Percentiles rank a stretch among this genome's conserved stretches.
These are phyloP conservation scores for Halenospora varia DNA, from an alignment of 495 filamentous ascomycete species.

Conservation along the genomic window DNA sequence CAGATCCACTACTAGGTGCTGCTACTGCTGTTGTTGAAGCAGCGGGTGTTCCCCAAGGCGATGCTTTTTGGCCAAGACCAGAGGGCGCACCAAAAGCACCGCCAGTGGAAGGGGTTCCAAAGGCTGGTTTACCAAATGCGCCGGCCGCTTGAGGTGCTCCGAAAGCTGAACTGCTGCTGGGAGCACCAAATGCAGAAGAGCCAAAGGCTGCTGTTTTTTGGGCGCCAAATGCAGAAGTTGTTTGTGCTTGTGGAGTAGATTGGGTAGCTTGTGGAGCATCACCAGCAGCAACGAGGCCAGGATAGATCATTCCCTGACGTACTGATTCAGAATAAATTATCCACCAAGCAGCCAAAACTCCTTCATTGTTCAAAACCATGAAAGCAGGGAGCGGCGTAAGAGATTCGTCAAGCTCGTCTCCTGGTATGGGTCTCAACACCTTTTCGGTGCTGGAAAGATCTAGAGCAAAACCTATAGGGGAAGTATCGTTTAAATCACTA, in stretches of 20 bases:
- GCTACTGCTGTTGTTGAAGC: slow-evolving; percentile 1
- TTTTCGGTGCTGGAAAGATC: slow-evolving; percentile 81
- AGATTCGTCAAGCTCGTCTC: slow-evolving; percentile 72
- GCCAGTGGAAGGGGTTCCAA: slow-evolving; percentile 11
- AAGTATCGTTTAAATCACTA: slow-evolving; percentile 61
- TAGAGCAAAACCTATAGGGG: slow-evolving; percentile 72
- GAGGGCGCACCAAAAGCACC: slow-evolving; percentile 39
- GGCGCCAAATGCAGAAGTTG: slow-evolving; percentile 30
- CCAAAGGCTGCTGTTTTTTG: slow-evolving; percentile 38
- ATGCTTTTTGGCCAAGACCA: slow-evolving; percentile 26
- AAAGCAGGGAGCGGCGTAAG: slow-evolving; percentile 80
- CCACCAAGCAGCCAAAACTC: slow-evolving; percentile 84
- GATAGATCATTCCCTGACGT: slow-evolving; percentile 64
- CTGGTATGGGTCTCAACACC: slow-evolving; percentile 71
- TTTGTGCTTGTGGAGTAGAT: slow-evolving; percentile 32
- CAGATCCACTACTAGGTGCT: slow-evolving; percentile 14
- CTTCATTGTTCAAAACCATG: slow-evolving; percentile 85
- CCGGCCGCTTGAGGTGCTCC: too few relatives aligned
- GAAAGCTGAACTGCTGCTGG: slow-evolving; percentile 25
- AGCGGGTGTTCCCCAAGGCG: slow-evolving; percentile 25
- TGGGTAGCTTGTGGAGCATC: slow-evolving; percentile 27
- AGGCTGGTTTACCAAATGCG: slow-evolving; percentile 22
- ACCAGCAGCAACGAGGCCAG: slow-evolving; percentile 54
- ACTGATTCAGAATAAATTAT: slow-evolving; percentile 86
- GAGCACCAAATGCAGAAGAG: slow-evolving; percentile 22